Evolutionary conservation across 495 filamentous ascomycete genomes (phyloP), one percentile per base, ranked within the genome.

Genomic region (Peziza echinospora): DNA sequence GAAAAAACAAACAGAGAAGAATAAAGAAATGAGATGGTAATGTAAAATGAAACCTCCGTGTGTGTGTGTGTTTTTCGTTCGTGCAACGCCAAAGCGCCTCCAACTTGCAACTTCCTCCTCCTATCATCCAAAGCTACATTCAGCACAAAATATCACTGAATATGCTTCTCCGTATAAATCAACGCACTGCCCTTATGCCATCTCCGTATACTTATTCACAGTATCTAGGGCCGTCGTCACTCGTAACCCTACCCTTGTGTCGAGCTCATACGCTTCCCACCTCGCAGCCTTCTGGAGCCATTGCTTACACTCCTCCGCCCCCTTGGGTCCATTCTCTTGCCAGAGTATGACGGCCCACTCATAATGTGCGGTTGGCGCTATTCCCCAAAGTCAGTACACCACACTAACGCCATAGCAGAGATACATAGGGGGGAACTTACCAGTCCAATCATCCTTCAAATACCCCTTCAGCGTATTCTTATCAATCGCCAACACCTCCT

Each of bases 261-360:
- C 91, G 26, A 96, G 67, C 41, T 89, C 76, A 57, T 82, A 96
- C 11, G 68, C 66, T 52, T 93, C 87, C 83, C 84, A 94, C 21
- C 65, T 73, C 17, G 78, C 75, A 21, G 80, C 80, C 63, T 83
- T 84, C 10, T 58, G 49, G 13, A 60, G 47, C 41, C 49, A 54
- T 13, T 5, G 9, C 40, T 52, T 60, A 21, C 57, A 58, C 21
- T 60, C 54, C 11, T 44, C 45, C 4, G 51, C 26, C 34, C 50
- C 51, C 17, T 51, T 51, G 17, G 49, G 45, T 10, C 46, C 54
- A 26, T 49, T n/a, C 41, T 56, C 50, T 48, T 51, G 70, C 87
- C 86, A 97, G 19, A 77, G 61, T 26, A 79, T 73, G 17, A 78
- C 81, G 0, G 82, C 87, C 70, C 86, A 77, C 57, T 97, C 89